phyloP scores from a whole-genome alignment of 140 eudicot genomes.

The Stevia rebaudiana region DNA sequence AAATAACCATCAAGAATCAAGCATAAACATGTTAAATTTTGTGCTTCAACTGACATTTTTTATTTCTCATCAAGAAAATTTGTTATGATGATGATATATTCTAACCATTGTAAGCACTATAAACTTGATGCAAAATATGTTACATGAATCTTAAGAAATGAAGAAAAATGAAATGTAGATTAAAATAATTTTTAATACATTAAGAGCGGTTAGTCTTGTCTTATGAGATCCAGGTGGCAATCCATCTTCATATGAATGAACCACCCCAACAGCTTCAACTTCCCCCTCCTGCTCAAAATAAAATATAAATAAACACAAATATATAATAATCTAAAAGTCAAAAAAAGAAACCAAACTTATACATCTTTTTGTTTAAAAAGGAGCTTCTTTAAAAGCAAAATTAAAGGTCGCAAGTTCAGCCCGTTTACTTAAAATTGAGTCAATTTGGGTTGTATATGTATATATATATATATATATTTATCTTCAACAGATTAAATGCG shows the following conservation, averaged over 20 bases:
- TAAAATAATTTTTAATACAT: conserved; percentile 35
- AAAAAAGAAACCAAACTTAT: not conserved
- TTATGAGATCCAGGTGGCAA: conserved; percentile 87
- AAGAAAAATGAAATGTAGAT: not conserved
- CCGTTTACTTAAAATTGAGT: not conserved
- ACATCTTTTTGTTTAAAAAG: not conserved
- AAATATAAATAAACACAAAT: conserved; percentile 1
- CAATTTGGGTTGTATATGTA: not conserved
- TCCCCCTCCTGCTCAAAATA: conserved; percentile 69
- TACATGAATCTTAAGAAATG: not conserved
- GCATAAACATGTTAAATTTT: not conserved
- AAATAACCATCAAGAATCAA: not conserved
- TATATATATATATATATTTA: not conserved
- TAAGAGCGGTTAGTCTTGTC: conserved; percentile 88
- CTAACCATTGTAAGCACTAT: not conserved
- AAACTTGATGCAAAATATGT: conserved; percentile 2
- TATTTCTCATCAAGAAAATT: not conserved
- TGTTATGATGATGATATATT: not conserved
- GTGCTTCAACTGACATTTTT: not conserved
- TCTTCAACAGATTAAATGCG: not conserved
- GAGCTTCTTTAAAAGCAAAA: not conserved
- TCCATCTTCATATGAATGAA: conserved; percentile 93
- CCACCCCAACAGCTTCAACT: conserved; percentile 72
- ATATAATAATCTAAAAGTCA: not conserved
- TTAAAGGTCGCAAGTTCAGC: not conserved